Base-by-base conservation (phyloP, 768 basidiomycete genomes). In the Suillus paluster region DNA sequence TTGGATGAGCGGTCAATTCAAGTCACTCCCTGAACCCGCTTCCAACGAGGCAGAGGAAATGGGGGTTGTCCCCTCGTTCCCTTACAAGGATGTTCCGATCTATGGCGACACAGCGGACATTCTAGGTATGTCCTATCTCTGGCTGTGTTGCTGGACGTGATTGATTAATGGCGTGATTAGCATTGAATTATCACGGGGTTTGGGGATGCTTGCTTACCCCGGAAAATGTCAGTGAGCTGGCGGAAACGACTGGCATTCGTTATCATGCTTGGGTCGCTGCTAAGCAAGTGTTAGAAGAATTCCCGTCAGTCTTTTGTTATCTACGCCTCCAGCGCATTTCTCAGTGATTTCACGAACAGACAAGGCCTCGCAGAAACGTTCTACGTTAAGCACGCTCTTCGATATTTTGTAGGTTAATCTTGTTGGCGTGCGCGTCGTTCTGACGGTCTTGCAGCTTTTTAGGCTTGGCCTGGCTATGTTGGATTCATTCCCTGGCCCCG, bases 401-500 rank as follows among this genome's bases (percentile, higher is more conserved):
- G 70, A 58, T 68, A 68, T 56, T 79, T 75, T 39, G 78, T 79
- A 61, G 63, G 54, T 55, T 25, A 25, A 5, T 19, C 36, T 39
- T 39, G n/a, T 2, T 44, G 9, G 19, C 17, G 41, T 10, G 6
- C 15, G 21, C 21, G n/a, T 33, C 17, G 17, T 19, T 11, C 36
- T 59, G 25, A 30, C 23, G 6, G 41, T 36, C 23, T 64, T 64
- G 10, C 61, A 88, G 87, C 66, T 87, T 50, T 78, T 84, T 57
- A 83, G 86, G 66, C 66, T 87, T 27, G 83, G 82, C 23, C 67
- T 70, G 5, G 78, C 77, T 4, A 69, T 86, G 57, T 67, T 80
- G 53, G 79, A 82, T 60, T 73, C 78, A n/a, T 77, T 75, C 48
- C 66, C 75, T 4, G 86, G 84, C 0, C 80, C 81, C 1, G 81